Percentiles rank a stretch among this genome's conserved stretches.
Conservation (phyloP, 2,329 filamentous ascomycete species). For the Ophiostoma novo-ulmi region DNA sequence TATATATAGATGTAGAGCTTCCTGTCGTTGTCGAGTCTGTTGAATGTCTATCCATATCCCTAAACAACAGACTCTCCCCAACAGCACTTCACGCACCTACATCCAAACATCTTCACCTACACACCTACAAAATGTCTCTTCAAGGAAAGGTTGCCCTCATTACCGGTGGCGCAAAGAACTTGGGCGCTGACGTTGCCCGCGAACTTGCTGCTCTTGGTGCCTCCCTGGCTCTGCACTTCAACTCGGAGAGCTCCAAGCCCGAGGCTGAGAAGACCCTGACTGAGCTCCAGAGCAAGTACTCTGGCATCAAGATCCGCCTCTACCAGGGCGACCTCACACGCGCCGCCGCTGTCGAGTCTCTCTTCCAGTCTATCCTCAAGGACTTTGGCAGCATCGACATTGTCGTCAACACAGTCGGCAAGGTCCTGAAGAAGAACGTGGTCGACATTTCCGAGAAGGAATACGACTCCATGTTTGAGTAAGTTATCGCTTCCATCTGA, state of each 20-base stretch:
- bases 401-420: constrained; percentile 47
- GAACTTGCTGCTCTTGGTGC: constrained; percentile 37
- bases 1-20: neutral
- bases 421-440: constrained; percentile 45
- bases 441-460: constrained; percentile 41
- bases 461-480: constrained; percentile 46
- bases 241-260: constrained; percentile 38
- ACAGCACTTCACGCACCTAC: neutral
- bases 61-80: neutral
- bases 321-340: constrained; percentile 43
- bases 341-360: constrained; percentile 36
- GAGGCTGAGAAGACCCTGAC: constrained; percentile 36
- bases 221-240: constrained; percentile 35
- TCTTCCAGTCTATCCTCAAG: constrained; percentile 39
- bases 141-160: constrained; percentile 39
- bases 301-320: constrained; percentile 35
- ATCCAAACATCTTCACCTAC: neutral
- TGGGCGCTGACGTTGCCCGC: constrained; percentile 38
- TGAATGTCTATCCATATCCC: neutral
- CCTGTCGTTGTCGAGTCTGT: neutral
- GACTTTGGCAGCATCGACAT: constrained; percentile 46
- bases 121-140: constrained; percentile 1
- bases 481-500: constrained; percentile 26
- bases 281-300: constrained; percentile 35
- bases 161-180: constrained; percentile 41